Evolutionary conservation across 2,329 filamentous ascomycete species (phyloP), one percentile per base, ranked within the genome.

Genomic region (Stagonosporopsis cucurbitacearum): DNA sequence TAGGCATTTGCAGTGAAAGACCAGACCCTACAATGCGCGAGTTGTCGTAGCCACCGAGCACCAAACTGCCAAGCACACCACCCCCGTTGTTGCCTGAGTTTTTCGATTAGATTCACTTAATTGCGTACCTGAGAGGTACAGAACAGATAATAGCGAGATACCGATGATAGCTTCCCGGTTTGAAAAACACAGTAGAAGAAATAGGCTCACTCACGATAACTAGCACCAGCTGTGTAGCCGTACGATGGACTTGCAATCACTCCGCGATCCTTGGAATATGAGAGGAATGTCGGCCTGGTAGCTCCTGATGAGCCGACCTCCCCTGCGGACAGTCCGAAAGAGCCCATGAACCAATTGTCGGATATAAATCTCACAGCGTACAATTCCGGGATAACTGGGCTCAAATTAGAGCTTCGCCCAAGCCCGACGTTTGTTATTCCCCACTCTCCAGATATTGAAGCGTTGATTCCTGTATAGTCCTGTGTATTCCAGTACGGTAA

Each of bases 41-140:
- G 26, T 63, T 54, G 51, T 80, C 78, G 47, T 75, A 79, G 6
- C 78, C 78, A 12, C 78, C 78, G 1, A 80, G 62, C 0, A 76
- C 70, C 5, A 79, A 65, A 36, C 62, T 77, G 19, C 67, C 74
- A 2, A 51, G 48, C 2, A 28, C 49, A 61, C 59, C 72, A n/a
- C 59, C 62, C 4, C 50, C 28, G 32, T 63, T 63, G 23, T 72
- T 72, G n/a, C 64, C 72, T 75, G 30, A 8, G 30, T 32, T n/a
- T 6, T 12, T 32, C 30, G n/a, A 15, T n/a, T 7, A n/a, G 15
- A 2, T 32, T n/a, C n/a, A n/a, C n/a, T n/a, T n/a, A n/a, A n/a
- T 30, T 30, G 9, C 28, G 28, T 30, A 11, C 28, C 12, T 32
- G 4, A 15, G n/a, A n/a, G 1, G 4, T 32, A 15, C 30, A 32